Conservation (phyloP, 1,284 basidiomycete genomes). For the Sphagnurus paluster region DNA sequence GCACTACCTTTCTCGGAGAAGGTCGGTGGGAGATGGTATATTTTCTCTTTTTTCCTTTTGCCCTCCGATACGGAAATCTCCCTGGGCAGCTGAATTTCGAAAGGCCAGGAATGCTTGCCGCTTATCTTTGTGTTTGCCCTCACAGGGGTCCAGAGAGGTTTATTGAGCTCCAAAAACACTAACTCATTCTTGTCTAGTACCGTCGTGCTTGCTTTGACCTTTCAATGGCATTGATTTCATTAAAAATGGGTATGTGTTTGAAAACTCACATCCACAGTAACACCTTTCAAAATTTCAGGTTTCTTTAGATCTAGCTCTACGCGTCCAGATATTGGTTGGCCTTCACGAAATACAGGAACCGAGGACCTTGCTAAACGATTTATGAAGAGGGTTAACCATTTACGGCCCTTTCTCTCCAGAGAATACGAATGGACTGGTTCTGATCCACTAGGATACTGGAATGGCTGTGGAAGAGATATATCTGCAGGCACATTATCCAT, state of each 20-base stretch:
- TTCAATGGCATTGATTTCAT: neutral
- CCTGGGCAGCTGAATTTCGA: slow-evolving; percentile 43
- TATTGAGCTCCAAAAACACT: slow-evolving; percentile 38
- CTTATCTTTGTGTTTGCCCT: slow-evolving; percentile 33
- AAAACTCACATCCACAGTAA: slow-evolving; percentile 40
- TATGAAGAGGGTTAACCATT: slow-evolving; percentile 44
- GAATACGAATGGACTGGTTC: slow-evolving; percentile 35
- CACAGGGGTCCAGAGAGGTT: slow-evolving; percentile 37
- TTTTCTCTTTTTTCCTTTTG: slow-evolving; percentile 24
- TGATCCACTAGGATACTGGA: too few relatives aligned
- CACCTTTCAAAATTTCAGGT: slow-evolving; percentile 42
- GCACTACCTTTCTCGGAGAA: too few relatives aligned
- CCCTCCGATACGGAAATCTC: slow-evolving; percentile 35
- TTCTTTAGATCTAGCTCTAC: slow-evolving; percentile 47
- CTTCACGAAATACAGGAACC: slow-evolving; percentile 43
- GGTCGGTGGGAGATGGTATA: slow-evolving; percentile 43
- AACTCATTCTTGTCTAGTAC: slow-evolving; percentile 45
- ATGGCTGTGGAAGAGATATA: too few relatives aligned
- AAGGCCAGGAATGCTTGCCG: slow-evolving; percentile 47
- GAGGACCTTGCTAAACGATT: slow-evolving; percentile 39
- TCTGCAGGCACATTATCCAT: too few relatives aligned
- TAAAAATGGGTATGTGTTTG: neutral
- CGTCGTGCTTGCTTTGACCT: slow-evolving; percentile 42
- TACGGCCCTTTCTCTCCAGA: slow-evolving; percentile 43
- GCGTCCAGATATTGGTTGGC: slow-evolving; percentile 43